Evolutionary conservation across 495 filamentous ascomycete species (phyloP), one percentile per base, ranked within the genome.

Genomic region (Xylaria acuta): DNA sequence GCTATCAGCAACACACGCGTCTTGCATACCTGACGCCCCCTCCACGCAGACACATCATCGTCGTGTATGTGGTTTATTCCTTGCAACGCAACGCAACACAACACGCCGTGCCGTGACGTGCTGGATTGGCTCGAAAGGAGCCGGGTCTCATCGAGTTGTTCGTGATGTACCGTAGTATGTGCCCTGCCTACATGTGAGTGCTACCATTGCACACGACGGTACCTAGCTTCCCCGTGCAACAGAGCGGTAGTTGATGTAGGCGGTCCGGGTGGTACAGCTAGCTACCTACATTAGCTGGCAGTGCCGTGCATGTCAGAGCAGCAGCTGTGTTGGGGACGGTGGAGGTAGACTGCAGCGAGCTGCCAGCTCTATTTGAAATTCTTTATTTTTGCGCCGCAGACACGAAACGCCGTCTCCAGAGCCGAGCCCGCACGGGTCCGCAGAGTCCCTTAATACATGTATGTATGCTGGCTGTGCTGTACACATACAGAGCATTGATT

Each of bases 361-460:
- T 45, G 66, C 27, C 36, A 59, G 30, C 30, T 40, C 38, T 63
- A 70, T 70, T 70, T 64, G 54, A 70, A 70, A 70, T 64, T n/a
- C 20, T 38, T 34, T 3, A n/a, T 18, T 41, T 43, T 30, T 49
- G 40, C 27, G 45, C 68, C 68, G 43, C 68, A 47, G 41, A 53
- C 41, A 38, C 68, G 59, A 67, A 67, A 67, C 65, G 20, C 11
- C 8, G 41, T 62, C 38, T 34, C 41, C 36, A 53, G 45, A 41
- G 43, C 54, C 34, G 58, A 64, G 67, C 27, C 67, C 58, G 68
- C 68, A 70, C 45, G 5, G 64, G 45, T 54, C 68, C 68, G 68
- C 68, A 60, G 43, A n/a, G 11, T 27, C 38, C 32, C 36, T 41
- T 41, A 43, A 41, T 43, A n/a, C n/a, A n/a, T n/a, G n/a, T n/a